Base-by-base conservation (phyloP, 2,329 filamentous ascomycete species). In the Lecanicillium sp. region DNA sequence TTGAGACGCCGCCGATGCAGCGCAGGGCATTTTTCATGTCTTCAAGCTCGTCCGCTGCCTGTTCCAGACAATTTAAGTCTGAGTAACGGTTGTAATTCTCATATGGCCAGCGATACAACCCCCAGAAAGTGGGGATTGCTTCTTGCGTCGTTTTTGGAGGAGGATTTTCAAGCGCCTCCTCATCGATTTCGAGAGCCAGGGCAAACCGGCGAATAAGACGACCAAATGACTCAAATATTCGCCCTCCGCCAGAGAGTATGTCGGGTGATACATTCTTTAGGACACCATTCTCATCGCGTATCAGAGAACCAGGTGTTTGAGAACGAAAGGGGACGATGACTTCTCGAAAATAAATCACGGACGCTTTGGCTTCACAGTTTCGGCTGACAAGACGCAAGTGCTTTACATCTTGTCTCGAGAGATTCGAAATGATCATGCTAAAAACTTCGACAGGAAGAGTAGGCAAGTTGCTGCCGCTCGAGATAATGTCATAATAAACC, bases 181-280 rank as follows among this genome's bases (percentile, higher is more conserved):
- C 78, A 48, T 78, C 74, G n/a, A 86, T 71, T 56, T 87, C 83
- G 52, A 87, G 80, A 20, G 80, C 81, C 59, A 88, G 76, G 5
- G 81, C 84, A 56, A 84, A 86, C 45, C 74, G 75, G 23, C 69
- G 67, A 48, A 87, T 83, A 47, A 79, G 73, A 24, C 67, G 65
- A 10, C 79, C 79, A 60, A 84, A 83, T 14, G 74, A 72, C 54
- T 78, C 64, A 55, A 84, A 83, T 26, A 84, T 74, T 51, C 77
- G 70, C 58, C 83, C 75, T 27, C 80, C 80, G 49, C 73, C 73
- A 55, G 62, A 62, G 21, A 69, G 61, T 29, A 68, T 55, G 6
- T 51, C 50, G 5, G 59, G 58, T 9, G 58, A 55, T 1, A 60
- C 54, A 24, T 58, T 51, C 30, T 55, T 54, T 23, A 59, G 27